A percentile compares a stretch with the other conserved stretches of the same genome.
Evolutionary conservation across 495 filamentous ascomycete genomes (phyloP).

Genomic region (Aspergillus indologenus): DNA sequence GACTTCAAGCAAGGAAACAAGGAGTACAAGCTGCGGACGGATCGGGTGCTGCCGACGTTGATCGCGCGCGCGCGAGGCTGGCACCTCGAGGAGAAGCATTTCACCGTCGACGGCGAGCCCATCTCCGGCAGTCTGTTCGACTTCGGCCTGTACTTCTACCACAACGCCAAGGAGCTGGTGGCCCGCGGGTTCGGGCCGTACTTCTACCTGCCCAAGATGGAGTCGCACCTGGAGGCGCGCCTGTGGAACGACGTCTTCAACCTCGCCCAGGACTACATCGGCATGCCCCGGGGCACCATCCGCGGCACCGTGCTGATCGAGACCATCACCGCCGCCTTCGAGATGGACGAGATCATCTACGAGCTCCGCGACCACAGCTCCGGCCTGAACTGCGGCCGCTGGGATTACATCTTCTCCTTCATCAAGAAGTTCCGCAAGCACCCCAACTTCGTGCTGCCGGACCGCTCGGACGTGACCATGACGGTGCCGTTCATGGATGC

Average conservation of each 20-base stretch:
- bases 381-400: slow-evolving; percentile 95
- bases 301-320: slow-evolving; percentile 96
- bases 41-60: slow-evolving; percentile 72
- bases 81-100: slow-evolving; percentile 98
- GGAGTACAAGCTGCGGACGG: slow-evolving; percentile 95
- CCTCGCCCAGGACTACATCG: slow-evolving; percentile 87
- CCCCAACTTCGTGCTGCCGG: slow-evolving; percentile 87
- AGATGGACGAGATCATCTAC: slow-evolving; percentile 99
- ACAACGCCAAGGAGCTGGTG: slow-evolving; percentile 90
- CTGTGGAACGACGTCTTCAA: slow-evolving; percentile 99
- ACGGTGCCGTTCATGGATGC: slow-evolving; percentile 98
- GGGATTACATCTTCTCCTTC: slow-evolving; percentile 99
- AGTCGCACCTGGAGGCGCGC: slow-evolving; percentile 93
- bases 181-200: slow-evolving; percentile 85
- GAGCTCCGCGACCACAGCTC: slow-evolving; percentile 96
- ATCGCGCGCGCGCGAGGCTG: slow-evolving; percentile 87
- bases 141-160: slow-evolving; percentile 99
- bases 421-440: slow-evolving; percentile 99
- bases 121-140: slow-evolving; percentile 94
- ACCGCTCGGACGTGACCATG: slow-evolving; percentile 92
- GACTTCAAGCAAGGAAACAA: slow-evolving; percentile 96
- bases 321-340: slow-evolving; percentile 97
- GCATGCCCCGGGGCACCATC: slow-evolving; percentile 87
- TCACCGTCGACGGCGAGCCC: slow-evolving; percentile 92
- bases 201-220: slow-evolving; percentile 99